phyloP scores from a whole-genome alignment of 148 eudicot species.

The Heliamphora exappendiculata region DNA sequence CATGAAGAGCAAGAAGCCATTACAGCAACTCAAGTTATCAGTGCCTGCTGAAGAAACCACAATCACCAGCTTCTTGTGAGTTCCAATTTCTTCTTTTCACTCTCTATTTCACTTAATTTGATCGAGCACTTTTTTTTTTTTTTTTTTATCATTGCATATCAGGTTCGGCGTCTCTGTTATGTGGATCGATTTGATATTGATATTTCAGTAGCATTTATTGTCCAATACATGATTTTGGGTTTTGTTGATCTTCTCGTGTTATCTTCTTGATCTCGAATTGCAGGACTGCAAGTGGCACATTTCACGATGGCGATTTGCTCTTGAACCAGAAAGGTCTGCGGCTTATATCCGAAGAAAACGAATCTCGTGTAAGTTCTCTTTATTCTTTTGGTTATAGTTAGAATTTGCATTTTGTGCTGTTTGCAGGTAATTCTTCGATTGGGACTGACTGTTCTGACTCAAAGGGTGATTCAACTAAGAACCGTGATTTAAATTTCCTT shows the following conservation, averaged over 20 bases:
- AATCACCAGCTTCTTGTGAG: conserved; percentile 67
- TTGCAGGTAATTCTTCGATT: neutral
- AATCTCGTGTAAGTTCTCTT: conserved; percentile 41
- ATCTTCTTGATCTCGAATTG: conserved; percentile 8
- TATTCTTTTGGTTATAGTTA: neutral
- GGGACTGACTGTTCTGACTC: neutral
- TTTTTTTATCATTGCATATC: neutral
- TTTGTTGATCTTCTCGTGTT: too few species aligned
- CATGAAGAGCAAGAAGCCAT: conserved; percentile 72
- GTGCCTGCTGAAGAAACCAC: conserved; percentile 80
- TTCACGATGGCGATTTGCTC: conserved; percentile 86
- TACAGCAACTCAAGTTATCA: conserved; percentile 80
- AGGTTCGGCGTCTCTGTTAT: neutral
- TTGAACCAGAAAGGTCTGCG: conserved; percentile 78
- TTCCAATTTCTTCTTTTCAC: neutral
- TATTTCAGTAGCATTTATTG: neutral
- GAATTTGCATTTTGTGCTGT: neutral
- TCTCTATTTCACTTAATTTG: neutral
- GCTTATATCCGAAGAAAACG: conserved; percentile 55
- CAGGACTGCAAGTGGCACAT: conserved; percentile 96
- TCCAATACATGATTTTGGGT: neutral
- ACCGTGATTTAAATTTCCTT: neutral
- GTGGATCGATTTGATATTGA: neutral
- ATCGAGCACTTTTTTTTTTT: neutral
- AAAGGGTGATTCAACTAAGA: neutral